Evolutionary conservation across 345 rosid species (phyloP).

Genomic region (Camelina hispida): DNA sequence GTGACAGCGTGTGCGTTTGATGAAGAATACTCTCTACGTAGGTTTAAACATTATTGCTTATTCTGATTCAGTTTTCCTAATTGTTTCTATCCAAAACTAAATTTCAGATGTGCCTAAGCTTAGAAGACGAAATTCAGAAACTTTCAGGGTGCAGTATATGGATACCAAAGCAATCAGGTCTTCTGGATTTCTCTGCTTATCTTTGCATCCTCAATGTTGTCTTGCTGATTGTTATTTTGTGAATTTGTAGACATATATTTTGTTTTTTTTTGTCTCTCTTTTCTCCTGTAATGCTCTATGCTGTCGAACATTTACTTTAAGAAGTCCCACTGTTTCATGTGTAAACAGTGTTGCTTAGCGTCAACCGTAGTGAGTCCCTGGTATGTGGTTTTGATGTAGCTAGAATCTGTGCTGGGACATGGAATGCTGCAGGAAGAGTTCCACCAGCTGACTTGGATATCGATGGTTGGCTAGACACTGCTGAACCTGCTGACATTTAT

Average conservation of each 20-base stretch:
- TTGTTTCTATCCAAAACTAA: conserved; percentile 3
- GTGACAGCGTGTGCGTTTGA: background rate
- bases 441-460: conserved; percentile 79
- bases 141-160: conserved; percentile 81
- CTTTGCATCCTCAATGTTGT: conserved; percentile 9
- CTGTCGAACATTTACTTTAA: background rate
- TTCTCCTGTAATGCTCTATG: background rate
- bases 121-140: conserved; percentile 85
- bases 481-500: conserved; percentile 84
- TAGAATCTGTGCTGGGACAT: conserved; percentile 74
- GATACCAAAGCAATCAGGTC: conserved; percentile 80
- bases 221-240: background rate
- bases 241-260: background rate
- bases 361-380: background rate
- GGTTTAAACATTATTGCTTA: background rate
- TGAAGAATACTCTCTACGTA: background rate
- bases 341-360: conserved; percentile 28
- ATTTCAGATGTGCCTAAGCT: conserved; percentile 55
- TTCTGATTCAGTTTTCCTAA: conserved; percentile 10
- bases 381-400: conserved; percentile 33
- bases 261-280: conserved; percentile 9
- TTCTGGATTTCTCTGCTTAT: conserved; percentile 29
- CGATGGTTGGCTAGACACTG: conserved; percentile 66
- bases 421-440: conserved; percentile 82
- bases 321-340: background rate